These are phyloP conservation scores for Croton setiger DNA, from an alignment of 441 rosid species.

Conservation along the genomic window DNA sequence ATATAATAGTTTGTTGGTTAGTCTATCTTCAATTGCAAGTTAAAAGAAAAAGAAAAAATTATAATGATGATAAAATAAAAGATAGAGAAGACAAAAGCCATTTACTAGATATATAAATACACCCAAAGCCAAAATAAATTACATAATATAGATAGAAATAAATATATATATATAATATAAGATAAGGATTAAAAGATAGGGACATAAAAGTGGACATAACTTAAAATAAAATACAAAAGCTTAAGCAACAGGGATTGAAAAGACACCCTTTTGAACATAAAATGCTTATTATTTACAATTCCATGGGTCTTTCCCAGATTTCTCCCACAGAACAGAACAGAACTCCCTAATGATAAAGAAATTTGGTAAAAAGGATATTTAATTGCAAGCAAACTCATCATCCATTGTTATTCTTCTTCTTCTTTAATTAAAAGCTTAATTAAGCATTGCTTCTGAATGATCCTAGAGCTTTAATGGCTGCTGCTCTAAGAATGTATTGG, in stretches of 20 bases:
- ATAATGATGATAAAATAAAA: background rate
- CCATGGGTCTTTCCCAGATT: slow-evolving; percentile 19
- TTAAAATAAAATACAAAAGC: slow-evolving; percentile 13
- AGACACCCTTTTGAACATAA: slow-evolving; percentile 22
- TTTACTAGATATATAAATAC: background rate
- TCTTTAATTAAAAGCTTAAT: background rate
- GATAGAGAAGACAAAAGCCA: background rate
- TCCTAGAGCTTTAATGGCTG: slow-evolving; percentile 33
- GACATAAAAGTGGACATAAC: slow-evolving; percentile 14
- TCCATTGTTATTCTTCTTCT: slow-evolving; percentile 11
- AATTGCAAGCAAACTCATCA: slow-evolving; percentile 5
- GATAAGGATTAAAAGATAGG: slow-evolving; percentile 7
- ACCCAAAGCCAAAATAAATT: no score
- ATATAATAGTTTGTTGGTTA: background rate
- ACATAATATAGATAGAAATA: background rate
- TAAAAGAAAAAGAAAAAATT: no score
- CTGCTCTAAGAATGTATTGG: slow-evolving; percentile 30
- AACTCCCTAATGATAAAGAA: slow-evolving; percentile 11
- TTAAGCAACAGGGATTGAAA: slow-evolving; percentile 12
- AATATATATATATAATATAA: background rate
- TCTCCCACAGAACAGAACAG: background rate
- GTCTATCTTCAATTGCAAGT: background rate
- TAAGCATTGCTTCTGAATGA: slow-evolving; percentile 66
- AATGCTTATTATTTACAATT: slow-evolving; percentile 36
- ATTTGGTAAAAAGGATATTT: slow-evolving; percentile 4